A percentile compares a stretch with the other conserved stretches of the same genome.
phyloP scores from a whole-genome alignment of 2,329 filamentous ascomycete species.

The Tolypocladium endophyticum region DNA sequence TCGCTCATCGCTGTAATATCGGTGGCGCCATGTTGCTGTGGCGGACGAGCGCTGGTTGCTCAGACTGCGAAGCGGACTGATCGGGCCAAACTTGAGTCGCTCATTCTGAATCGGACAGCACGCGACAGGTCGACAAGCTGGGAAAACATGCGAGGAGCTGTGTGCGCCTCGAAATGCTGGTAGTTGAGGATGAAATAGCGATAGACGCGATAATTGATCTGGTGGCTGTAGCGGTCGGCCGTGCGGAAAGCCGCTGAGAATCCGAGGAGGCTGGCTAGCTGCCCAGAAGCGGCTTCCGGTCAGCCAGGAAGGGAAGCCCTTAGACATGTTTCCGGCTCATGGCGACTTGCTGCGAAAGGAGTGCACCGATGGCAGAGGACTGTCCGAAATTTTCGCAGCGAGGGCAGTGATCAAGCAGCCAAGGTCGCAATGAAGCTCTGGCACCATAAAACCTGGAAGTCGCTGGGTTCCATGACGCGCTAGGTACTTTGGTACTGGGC shows the following conservation, averaged over 20 bases:
- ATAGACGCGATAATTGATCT: constrained; percentile 2
- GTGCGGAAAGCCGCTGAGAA: constrained; percentile 1
- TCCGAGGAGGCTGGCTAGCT: constrained; percentile 11
- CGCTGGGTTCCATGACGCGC: constrained; percentile 24
- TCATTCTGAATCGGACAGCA: not conserved
- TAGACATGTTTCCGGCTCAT: constrained; percentile 32
- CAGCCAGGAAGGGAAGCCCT: constrained; percentile 24
- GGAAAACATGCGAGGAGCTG: not conserved
- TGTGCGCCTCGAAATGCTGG: not conserved
- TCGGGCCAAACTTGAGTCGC: not conserved
- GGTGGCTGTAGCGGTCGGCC: not conserved
- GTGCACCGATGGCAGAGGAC: constrained; percentile 1
- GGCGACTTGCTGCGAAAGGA: constrained; percentile 13
- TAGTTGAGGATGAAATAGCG: not conserved
- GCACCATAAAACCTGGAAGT: not conserved
- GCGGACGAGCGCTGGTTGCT: not conserved
- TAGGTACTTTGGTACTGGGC: constrained; percentile 1
- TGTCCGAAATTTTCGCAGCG: not conserved
- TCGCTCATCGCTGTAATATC: not conserved
- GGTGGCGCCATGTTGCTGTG: not conserved
- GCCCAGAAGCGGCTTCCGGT: constrained; percentile 23
- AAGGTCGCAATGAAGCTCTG: not conserved
- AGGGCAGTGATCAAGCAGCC: not conserved
- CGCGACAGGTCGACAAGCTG: not conserved
- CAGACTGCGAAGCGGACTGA: not conserved